These are phyloP conservation scores for Coprinellus micaceus DNA, from an alignment of 768 basidiomycete genomes.

Conservation along the genomic window DNA sequence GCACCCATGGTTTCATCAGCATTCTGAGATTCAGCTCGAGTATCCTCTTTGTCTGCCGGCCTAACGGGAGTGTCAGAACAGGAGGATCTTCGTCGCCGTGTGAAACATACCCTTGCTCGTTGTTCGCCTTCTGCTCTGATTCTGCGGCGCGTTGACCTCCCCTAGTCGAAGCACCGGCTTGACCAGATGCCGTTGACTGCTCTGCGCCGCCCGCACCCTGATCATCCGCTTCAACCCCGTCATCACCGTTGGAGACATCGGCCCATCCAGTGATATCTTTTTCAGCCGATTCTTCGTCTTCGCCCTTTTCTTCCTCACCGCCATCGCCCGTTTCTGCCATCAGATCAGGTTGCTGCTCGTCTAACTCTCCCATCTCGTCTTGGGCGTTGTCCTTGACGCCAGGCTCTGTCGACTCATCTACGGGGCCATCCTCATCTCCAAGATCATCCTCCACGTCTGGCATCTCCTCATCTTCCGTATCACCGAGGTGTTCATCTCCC, in stretches of 20 bases:
- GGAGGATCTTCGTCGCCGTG: neutral
- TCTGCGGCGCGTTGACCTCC: constrained; percentile 11
- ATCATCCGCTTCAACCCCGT: constrained; percentile 30
- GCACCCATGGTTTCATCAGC: constrained; percentile 21
- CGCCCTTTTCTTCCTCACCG: constrained; percentile 24
- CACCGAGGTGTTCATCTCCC: constrained; percentile 78
- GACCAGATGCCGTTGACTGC: constrained; percentile 15
- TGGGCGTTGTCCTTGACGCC: constrained; percentile 31
- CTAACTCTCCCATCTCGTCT: constrained; percentile 26
- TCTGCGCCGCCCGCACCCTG: constrained; percentile 14
- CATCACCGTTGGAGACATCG: constrained; percentile 43
- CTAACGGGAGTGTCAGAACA: neutral
- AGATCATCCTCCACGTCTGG: constrained; percentile 22
- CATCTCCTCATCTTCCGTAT: constrained; percentile 43
- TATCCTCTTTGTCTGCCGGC: constrained; percentile 5
- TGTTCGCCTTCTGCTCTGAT: constrained; percentile 24
- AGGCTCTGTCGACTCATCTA: constrained; percentile 21
- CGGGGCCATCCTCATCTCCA: constrained; percentile 31
- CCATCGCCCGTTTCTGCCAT: constrained; percentile 28
- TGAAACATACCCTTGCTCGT: constrained; percentile 30
- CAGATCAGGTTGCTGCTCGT: constrained; percentile 21
- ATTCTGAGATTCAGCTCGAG: constrained; percentile 13
- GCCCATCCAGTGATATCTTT: constrained; percentile 35
- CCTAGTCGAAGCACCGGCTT: constrained; percentile 17
- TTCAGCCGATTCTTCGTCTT: constrained; percentile 28